phyloP scores from a whole-genome alignment of 2,329 filamentous ascomycete species.

The Moelleriella libera region DNA sequence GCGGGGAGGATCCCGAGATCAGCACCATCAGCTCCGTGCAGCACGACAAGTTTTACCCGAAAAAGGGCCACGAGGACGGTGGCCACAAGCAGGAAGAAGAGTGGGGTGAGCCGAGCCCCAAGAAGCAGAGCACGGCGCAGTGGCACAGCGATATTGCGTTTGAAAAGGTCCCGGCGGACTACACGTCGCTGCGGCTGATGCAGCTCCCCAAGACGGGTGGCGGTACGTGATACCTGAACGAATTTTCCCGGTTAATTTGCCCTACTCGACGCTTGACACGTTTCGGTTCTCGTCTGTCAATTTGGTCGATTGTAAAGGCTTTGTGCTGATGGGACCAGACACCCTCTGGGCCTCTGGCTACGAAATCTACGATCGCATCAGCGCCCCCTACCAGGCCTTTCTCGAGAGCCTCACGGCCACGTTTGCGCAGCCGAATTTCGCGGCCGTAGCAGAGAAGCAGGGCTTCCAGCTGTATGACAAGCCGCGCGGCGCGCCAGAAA shows the following conservation, averaged over 20 bases:
- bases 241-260: background rate
- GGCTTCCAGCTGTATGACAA: constrained; percentile 30
- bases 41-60: constrained; percentile 32
- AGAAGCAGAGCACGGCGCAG: constrained; percentile 30
- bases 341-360: constrained; percentile 57
- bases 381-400: constrained; percentile 38
- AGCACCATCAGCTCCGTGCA: constrained; percentile 48
- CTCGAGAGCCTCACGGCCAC: constrained; percentile 44
- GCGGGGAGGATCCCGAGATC: constrained; percentile 43
- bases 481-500: constrained; percentile 33
- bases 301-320: background rate
- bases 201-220: constrained; percentile 40
- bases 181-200: constrained; percentile 39
- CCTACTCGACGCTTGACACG: background rate
- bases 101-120: constrained; percentile 6
- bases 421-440: constrained; percentile 35
- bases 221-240: constrained; percentile 16
- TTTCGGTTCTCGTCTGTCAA: background rate
- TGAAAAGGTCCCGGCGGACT: constrained; percentile 49
- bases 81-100: no score
- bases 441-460: constrained; percentile 27
- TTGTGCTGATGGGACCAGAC: constrained; percentile 15
- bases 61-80: constrained; percentile 1
- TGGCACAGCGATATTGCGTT: constrained; percentile 56
- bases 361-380: constrained; percentile 51